Conservation (phyloP, 192 early-diverging fungal species). For the Coemansia sp. region DNA sequence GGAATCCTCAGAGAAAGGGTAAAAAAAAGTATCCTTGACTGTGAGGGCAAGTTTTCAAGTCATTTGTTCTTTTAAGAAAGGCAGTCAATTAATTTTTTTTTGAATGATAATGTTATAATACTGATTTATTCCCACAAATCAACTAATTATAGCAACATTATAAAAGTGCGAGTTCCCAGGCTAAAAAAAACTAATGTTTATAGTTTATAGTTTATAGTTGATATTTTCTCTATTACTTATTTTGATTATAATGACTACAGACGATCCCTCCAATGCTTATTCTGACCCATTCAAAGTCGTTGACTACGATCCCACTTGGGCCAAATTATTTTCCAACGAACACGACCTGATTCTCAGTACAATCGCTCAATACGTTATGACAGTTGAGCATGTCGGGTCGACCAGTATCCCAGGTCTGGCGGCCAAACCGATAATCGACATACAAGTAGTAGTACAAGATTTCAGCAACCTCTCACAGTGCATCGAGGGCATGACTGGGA, state of each 20-base stretch:
- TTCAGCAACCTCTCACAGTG: slow-evolving; percentile 4
- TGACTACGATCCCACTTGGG: slow-evolving; percentile 15
- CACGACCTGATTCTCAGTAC: not conserved
- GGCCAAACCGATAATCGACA: slow-evolving; percentile 35
- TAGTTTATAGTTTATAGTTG: too few species aligned
- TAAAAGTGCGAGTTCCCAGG: too few species aligned
- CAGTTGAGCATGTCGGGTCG: slow-evolving; percentile 21
- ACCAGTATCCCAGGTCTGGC: slow-evolving; percentile 33
- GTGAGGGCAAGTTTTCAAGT: not conserved
- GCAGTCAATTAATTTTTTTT: too few species aligned
- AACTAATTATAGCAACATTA: too few species aligned
- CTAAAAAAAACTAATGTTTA: too few species aligned
- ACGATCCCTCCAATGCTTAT: not conserved
- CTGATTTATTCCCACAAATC: too few species aligned
- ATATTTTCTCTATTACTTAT: not conserved
- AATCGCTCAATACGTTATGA: not conserved
- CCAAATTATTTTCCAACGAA: not conserved
- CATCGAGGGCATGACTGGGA: not conserved
- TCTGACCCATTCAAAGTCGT: slow-evolving; percentile 7
- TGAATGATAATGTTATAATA: too few species aligned
- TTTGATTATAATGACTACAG: not conserved
- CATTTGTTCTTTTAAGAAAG: too few species aligned
- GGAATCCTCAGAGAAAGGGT: too few species aligned
- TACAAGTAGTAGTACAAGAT: slow-evolving; percentile 7
- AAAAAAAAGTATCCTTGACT: not conserved